Evolutionary conservation across 441 rosid species (phyloP), one percentile per base, ranked within the genome.

Genomic region (Adansonia grandidieri): DNA sequence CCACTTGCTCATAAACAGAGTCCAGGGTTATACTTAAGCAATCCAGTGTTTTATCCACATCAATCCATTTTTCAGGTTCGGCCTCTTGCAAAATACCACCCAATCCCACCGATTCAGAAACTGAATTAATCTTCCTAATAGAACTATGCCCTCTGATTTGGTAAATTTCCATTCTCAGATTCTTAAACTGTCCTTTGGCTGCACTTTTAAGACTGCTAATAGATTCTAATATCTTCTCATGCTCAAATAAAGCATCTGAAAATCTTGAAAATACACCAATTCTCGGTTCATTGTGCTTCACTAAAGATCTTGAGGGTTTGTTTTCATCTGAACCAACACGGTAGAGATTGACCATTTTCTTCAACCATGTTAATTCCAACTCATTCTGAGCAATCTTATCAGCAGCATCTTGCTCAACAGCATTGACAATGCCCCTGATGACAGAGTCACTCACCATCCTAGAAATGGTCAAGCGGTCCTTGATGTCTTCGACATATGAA

Each of bases 371-470:
- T 81, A 96, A 75, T 79, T 96, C 98, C 78, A 83, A 74, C 20
- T 94, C 97, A 80, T 91, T 91, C 84, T 78, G 44, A 74, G 89
- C 88, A 60, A 92, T 87, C 87, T 84, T 86, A 82, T 88, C 92
- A 19, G 86, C 86, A 60, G 97, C 96, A 68, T 90, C 92, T n/a
- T 89, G 86, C 80, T 93, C 89, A 72, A 93, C 83, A 0, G 97
- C 99, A 60, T 78, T 87, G 20, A 94, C 87, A 87, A 89, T 84
- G 60, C 95, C 99, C 85, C 83, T 93, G 28, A 92, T 81, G 75
- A 96, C 86, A 1, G 98, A 91, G 56, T 94, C 92, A 44, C 84
- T 91, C 53, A 96, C 99, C 88, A 88, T 89, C 76, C 98, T 90
- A 1, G 98, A 94, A 86, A 94, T 81, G 14, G 80, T 82, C 73